These are phyloP conservation scores for Lentinula detonsa DNA, from an alignment of 768 basidiomycete species.

Conservation along the genomic window DNA sequence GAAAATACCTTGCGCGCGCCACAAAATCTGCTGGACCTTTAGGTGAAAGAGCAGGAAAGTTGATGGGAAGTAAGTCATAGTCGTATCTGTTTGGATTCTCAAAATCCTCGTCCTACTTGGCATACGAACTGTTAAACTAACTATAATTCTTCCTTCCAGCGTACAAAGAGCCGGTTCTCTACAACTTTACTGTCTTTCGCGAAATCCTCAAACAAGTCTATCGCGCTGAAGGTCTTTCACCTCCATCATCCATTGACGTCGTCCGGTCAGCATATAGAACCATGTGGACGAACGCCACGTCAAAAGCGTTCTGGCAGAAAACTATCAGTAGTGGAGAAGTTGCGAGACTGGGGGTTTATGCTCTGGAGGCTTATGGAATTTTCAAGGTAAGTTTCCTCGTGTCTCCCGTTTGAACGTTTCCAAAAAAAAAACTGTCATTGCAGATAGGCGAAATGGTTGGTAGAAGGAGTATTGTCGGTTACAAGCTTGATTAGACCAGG, in stretches of 20 bases:
- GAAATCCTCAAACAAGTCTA: conserved; percentile 77
- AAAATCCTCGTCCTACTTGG: not conserved
- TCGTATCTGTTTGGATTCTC: not conserved
- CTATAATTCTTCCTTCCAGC: conserved; percentile 28
- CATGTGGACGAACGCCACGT: conserved; percentile 57
- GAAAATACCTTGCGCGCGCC: conserved; percentile 46
- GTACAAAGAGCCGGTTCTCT: conserved; percentile 71
- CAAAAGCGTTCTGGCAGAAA: conserved; percentile 55
- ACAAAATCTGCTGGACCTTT: conserved; percentile 43
- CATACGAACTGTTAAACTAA: not conserved
- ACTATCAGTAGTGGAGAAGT: conserved; percentile 59
- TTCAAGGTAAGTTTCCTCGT: conserved; percentile 57
- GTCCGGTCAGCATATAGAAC: conserved; percentile 56
- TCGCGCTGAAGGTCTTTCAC: conserved; percentile 61
- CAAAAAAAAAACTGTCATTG: conserved; percentile 2
- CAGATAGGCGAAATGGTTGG: conserved; percentile 88
- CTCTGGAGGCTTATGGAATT: conserved; percentile 82
- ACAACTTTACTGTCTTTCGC: conserved; percentile 73
- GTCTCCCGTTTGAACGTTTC: not conserved
- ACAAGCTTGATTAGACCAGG: conserved; percentile 47
- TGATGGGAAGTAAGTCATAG: conserved; percentile 38
- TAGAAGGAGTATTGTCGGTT: conserved; percentile 73
- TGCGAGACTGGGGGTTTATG: conserved; percentile 65
- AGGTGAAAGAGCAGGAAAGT: conserved; percentile 46
- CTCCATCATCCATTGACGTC: conserved; percentile 54